A percentile compares a stretch with the other conserved stretches of the same genome.
phyloP scores from a whole-genome alignment of 1,139 yeast genomes.

The Taphrina pruni region DNA sequence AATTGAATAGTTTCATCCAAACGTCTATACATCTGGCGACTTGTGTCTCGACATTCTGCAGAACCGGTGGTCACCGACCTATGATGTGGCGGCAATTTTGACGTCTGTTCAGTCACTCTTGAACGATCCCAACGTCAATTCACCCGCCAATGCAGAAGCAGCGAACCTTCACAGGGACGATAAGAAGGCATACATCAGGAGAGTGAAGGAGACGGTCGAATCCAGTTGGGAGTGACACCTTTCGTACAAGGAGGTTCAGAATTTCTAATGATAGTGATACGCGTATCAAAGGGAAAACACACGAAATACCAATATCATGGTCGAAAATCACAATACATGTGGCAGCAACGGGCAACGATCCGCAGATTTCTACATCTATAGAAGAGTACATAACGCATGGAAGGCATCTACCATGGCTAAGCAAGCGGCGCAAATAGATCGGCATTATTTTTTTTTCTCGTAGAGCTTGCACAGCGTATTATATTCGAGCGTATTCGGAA shows the following conservation, averaged over 20 bases:
- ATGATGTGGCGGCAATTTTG: constrained; percentile 94
- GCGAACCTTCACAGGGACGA: constrained; percentile 95
- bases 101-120: constrained; percentile 78
- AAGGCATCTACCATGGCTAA: neutral
- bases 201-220: constrained; percentile 94
- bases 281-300: neutral
- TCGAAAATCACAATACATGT: too few species aligned
- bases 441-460: neutral
- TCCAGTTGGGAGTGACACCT: constrained; percentile 68
- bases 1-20: constrained; percentile 73
- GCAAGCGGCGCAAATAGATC: neutral
- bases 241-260: neutral
- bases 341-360: too few species aligned
- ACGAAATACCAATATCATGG: too few species aligned
- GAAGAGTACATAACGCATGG: neutral
- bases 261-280: too few species aligned
- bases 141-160: constrained; percentile 98
- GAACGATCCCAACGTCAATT: constrained; percentile 93
- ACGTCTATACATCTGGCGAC: constrained; percentile 94
- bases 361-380: too few species aligned
- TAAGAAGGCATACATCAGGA: constrained; percentile 84
- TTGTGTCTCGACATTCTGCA: constrained; percentile 93
- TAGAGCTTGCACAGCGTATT: neutral
- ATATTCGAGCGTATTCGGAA: neutral
- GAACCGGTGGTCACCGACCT: constrained; percentile 98